phyloP scores from a whole-genome alignment of 2,329 filamentous ascomycete genomes.

The Fusarium torreyae region DNA sequence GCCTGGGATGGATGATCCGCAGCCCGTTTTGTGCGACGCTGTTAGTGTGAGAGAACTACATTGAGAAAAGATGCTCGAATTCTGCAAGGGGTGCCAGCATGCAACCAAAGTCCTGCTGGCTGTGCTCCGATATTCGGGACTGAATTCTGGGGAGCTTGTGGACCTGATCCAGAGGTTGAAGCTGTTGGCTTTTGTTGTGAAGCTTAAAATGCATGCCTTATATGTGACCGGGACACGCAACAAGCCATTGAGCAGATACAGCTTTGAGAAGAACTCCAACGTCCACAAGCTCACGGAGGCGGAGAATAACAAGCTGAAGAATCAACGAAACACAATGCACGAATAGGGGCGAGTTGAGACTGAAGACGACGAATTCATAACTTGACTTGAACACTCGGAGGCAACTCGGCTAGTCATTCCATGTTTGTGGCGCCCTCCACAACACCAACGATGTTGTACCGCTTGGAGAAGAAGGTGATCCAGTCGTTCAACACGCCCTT shows the following conservation, averaged over 20 bases:
- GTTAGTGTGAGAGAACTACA: conserved; percentile 3
- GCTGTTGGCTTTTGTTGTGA: neutral
- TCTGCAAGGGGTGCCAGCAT: conserved; percentile 3
- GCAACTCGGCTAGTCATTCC: conserved; percentile 54
- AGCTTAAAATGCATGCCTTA: neutral
- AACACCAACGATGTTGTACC: conserved; percentile 89
- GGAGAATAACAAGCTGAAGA: conserved; percentile 37
- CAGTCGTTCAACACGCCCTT: conserved; percentile 90
- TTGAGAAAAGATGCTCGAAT: conserved; percentile 5
- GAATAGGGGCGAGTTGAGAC: neutral
- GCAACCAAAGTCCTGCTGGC: neutral
- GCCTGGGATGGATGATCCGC: conserved; percentile 7
- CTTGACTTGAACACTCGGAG: conserved; percentile 40
- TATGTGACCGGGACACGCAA: neutral
- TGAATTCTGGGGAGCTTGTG: neutral
- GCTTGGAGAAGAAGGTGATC: conserved; percentile 96
- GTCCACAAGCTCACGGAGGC: conserved; percentile 35
- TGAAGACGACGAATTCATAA: conserved; percentile 33
- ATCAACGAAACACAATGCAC: neutral
- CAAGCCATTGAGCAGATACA: neutral
- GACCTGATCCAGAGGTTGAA: neutral
- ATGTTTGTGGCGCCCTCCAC: conserved; percentile 74
- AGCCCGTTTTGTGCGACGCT: conserved; percentile 29
- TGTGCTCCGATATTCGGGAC: neutral
- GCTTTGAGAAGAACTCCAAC: neutral